Evolutionary conservation across 2,329 filamentous ascomycete genomes (phyloP).

Genomic region (Torrubiella hemipterigena): DNA sequence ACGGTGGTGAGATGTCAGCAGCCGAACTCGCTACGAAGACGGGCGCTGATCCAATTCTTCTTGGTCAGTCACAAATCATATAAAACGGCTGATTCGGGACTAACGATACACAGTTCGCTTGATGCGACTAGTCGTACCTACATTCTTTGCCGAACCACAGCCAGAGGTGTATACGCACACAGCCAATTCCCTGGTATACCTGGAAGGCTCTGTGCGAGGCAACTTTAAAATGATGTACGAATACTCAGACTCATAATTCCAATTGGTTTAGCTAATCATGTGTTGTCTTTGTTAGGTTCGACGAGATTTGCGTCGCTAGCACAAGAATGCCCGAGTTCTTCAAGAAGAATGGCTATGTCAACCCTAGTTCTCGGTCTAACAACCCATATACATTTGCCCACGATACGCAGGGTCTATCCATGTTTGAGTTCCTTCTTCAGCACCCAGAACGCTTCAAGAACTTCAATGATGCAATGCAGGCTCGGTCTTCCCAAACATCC

Average conservation of each 20-base stretch:
- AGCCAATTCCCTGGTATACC: background rate
- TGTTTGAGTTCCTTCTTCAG: constrained; percentile 1
- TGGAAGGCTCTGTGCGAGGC: background rate
- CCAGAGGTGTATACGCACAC: background rate
- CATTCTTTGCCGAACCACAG: constrained; percentile 1
- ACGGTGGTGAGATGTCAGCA: constrained; percentile 1
- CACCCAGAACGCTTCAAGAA: background rate
- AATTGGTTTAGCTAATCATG: background rate
- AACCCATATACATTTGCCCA: constrained; percentile 1
- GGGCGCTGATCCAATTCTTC: background rate
- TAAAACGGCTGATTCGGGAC: background rate
- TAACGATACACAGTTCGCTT: background rate
- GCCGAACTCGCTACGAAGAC: background rate
- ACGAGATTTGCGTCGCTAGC: background rate
- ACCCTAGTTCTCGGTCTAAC: background rate
- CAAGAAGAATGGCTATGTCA: background rate
- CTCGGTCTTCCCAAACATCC: background rate
- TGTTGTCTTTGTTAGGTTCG: background rate
- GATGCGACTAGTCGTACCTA: constrained; percentile 1
- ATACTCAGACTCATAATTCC: background rate
- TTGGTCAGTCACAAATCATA: background rate
- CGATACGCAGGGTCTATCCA: background rate
- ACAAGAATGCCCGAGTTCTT: constrained; percentile 1
- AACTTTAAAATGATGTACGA: constrained; percentile 1
- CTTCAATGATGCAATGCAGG: constrained; percentile 1